phyloP scores from a whole-genome alignment of 2,329 filamentous ascomycete species.

The Bipolaris victoriae region DNA sequence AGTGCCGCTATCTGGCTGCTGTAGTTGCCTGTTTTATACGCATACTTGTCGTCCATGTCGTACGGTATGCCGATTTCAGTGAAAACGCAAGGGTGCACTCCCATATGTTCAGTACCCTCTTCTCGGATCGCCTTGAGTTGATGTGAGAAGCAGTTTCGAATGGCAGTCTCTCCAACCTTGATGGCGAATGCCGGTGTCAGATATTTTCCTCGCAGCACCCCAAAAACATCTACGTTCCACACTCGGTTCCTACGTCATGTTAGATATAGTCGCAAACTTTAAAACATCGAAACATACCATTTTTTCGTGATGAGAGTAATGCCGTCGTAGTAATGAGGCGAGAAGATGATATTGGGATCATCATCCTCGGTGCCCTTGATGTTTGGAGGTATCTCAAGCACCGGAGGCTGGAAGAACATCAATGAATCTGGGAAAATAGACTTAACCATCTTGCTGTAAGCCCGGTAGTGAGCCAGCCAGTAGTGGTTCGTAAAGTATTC shows the following conservation, averaged over 20 bases:
- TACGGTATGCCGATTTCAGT: conserved; percentile 98
- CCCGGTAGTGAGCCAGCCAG: conserved; percentile 84
- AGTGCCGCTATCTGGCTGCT: conserved; percentile 89
- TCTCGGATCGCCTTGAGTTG: conserved; percentile 82
- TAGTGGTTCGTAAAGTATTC: conserved; percentile 88
- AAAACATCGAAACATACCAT: conserved; percentile 61
- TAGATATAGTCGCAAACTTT: background rate
- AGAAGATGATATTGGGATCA: conserved; percentile 87
- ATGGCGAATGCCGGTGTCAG: conserved; percentile 88
- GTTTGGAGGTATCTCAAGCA: conserved; percentile 85
- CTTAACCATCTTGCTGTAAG: conserved; percentile 76
- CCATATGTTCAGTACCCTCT: conserved; percentile 87
- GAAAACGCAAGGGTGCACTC: conserved; percentile 85
- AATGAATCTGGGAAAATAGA: conserved; percentile 78
- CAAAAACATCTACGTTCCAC: conserved; percentile 97
- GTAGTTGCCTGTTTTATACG: conserved; percentile 95
- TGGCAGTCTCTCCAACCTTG: conserved; percentile 89
- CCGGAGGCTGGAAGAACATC: conserved; percentile 88
- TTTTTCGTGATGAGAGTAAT: conserved; percentile 97
- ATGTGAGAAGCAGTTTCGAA: conserved; percentile 89
- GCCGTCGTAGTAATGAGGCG: conserved; percentile 95
- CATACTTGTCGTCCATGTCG: conserved; percentile 96
- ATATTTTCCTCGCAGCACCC: conserved; percentile 87
- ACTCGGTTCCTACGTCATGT: conserved; percentile 70
- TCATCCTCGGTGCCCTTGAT: conserved; percentile 90